A percentile compares a stretch with the other conserved stretches of the same genome.
Evolutionary conservation across 1,139 yeast species (phyloP).

Genomic region (Spathaspora jeffriesii): DNA sequence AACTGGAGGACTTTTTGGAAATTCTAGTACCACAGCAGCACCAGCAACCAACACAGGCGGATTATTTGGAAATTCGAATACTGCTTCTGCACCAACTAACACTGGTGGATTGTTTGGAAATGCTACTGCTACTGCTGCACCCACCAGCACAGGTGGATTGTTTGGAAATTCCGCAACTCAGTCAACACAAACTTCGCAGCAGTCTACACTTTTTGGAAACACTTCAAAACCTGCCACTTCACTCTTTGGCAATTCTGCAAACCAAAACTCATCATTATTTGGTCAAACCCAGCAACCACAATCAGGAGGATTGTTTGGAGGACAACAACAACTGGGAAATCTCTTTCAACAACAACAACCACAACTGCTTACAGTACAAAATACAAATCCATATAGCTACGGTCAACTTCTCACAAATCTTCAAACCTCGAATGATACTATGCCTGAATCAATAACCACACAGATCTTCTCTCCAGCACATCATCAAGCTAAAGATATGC

Average conservation of each 20-base stretch:
- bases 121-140: slow-evolving; percentile 6
- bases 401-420: slow-evolving; percentile 20
- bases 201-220: slow-evolving; percentile 26
- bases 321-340: slow-evolving; percentile 1
- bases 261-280: slow-evolving; percentile 19
- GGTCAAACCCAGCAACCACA: slow-evolving; percentile 11
- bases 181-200: neutral
- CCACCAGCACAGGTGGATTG: slow-evolving; percentile 15
- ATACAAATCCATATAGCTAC: slow-evolving; percentile 26
- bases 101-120: slow-evolving; percentile 19
- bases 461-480: slow-evolving; percentile 20
- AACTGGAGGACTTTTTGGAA: slow-evolving; percentile 24
- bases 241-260: slow-evolving; percentile 3
- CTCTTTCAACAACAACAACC: slow-evolving; percentile 5
- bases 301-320: slow-evolving; percentile 11
- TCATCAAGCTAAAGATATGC: slow-evolving; percentile 10
- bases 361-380: slow-evolving; percentile 8
- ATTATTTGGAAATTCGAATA: slow-evolving; percentile 17
- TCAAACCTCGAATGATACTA: slow-evolving; percentile 10
- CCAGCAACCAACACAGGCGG: slow-evolving; percentile 11
- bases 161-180: slow-evolving; percentile 15
- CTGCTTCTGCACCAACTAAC: slow-evolving; percentile 4
- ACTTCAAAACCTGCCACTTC: slow-evolving; percentile 6
- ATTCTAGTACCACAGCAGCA: slow-evolving; percentile 9
- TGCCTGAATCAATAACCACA: slow-evolving; percentile 41